A percentile compares a stretch with the other conserved stretches of the same genome.
Conservation (phyloP, 2,329 filamentous ascomycete species). For the Penicillium decumbens region DNA sequence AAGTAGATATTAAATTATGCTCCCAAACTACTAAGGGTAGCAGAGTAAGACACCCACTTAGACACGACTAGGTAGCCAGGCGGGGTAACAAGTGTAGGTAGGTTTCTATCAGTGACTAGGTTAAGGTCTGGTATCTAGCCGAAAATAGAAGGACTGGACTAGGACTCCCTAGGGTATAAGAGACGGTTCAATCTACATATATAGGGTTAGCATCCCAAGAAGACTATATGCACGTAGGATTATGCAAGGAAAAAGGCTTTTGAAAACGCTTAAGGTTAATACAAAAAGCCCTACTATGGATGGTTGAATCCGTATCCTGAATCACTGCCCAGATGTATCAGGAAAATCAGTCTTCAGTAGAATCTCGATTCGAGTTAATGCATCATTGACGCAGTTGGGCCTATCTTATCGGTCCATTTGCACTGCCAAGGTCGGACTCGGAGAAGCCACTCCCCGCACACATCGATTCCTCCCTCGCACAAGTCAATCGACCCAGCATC, state of each 20-base stretch:
- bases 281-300: not conserved
- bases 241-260: not conserved
- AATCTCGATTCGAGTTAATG: not conserved
- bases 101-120: no score
- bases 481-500: constrained; percentile 29
- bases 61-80: no score
- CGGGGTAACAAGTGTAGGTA: no score
- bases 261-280: not conserved
- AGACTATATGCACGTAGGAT: no score
- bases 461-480: constrained; percentile 34
- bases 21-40: no score
- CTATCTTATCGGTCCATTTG: constrained; percentile 22
- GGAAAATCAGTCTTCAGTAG: not conserved
- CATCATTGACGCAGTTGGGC: not conserved
- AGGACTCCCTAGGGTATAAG: no score
- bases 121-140: no score
- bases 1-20: no score
- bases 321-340: not conserved
- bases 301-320: not conserved
- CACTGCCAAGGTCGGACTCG: constrained; percentile 27
- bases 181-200: no score
- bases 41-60: no score
- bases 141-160: no score
- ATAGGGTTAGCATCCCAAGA: no score
- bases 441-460: constrained; percentile 34